Conservation (phyloP, 2,329 filamentous ascomycete genomes). For the Cryphonectria japonica region DNA sequence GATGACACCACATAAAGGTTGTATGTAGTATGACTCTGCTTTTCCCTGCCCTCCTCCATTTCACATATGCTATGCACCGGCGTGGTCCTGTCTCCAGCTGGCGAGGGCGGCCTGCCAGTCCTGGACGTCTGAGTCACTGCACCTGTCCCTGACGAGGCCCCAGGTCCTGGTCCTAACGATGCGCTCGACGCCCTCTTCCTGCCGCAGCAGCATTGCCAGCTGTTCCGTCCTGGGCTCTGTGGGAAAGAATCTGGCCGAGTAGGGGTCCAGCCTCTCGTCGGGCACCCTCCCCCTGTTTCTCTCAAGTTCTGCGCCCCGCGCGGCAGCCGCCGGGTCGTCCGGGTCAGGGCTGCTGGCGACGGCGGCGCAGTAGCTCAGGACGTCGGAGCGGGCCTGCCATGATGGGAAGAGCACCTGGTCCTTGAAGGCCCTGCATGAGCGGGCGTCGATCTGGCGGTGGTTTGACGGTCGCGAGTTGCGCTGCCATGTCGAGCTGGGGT, state of each 20-base stretch:
- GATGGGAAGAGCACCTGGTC: conserved; percentile 80
- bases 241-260: conserved; percentile 81
- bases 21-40: neutral
- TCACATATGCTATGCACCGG: conserved; percentile 13
- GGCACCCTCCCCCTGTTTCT: conserved; percentile 74
- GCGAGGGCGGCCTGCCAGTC: conserved; percentile 69
- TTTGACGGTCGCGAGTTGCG: conserved; percentile 57
- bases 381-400: conserved; percentile 82
- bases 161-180: conserved; percentile 85
- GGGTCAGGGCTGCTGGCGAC: conserved; percentile 89
- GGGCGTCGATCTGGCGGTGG: conserved; percentile 58
- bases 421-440: conserved; percentile 73
- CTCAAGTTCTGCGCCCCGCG: conserved; percentile 71
- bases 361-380: conserved; percentile 85
- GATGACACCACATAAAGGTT: neutral
- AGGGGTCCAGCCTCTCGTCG: conserved; percentile 89
- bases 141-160: conserved; percentile 76
- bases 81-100: conserved; percentile 57
- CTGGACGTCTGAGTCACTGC: conserved; percentile 56
- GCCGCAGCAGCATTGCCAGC: conserved; percentile 72
- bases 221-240: conserved; percentile 79
- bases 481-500: conserved; percentile 74
- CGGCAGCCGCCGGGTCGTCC: conserved; percentile 76
- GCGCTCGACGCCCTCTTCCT: conserved; percentile 75
- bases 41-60: neutral